These are phyloP conservation scores for Agapanthus africanus DNA, from an alignment of 106 monocot species.

Conservation along the genomic window DNA sequence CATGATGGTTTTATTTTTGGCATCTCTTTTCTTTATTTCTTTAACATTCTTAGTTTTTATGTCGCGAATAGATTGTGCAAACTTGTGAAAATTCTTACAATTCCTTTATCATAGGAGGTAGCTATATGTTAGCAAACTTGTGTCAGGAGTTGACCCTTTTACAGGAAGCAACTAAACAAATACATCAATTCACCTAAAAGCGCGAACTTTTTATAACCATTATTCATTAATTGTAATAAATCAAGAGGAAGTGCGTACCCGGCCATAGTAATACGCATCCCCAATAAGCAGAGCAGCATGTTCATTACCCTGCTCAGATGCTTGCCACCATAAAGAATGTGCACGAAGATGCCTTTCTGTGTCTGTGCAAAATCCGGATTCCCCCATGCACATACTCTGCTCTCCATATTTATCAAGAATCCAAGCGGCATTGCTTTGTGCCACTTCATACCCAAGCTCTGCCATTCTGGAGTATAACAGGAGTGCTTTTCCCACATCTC, in stretches of 20 bases:
- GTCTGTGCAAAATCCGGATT: constrained; percentile 81
- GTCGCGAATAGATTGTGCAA: too few species aligned
- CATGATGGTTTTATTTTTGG: too few species aligned
- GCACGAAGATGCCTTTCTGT: constrained; percentile 82
- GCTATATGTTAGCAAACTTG: too few species aligned
- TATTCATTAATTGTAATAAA: neutral
- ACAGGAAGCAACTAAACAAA: neutral
- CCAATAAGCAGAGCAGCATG: constrained; percentile 94
- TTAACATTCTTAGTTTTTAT: too few species aligned
- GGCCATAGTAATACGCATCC: constrained; percentile 98
- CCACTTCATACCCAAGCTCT: constrained; percentile 88
- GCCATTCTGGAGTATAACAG: constrained; percentile 89
- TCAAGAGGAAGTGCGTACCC: constrained; percentile 40
- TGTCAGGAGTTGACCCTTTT: too few species aligned
- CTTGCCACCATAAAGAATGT: constrained; percentile 94
- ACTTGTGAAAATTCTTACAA: too few species aligned
- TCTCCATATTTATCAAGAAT: constrained; percentile 89
- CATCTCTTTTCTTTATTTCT: too few species aligned
- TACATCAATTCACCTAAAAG: neutral
- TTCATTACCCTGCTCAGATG: constrained; percentile 96
- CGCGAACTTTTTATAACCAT: neutral
- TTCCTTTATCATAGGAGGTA: too few species aligned
- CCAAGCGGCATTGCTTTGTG: constrained; percentile 99
- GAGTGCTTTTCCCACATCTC: constrained; percentile 81
- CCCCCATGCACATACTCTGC: constrained; percentile 85